phyloP scores from a whole-genome alignment of 768 basidiomycete genomes.

The Phlegmacium glaucopus region DNA sequence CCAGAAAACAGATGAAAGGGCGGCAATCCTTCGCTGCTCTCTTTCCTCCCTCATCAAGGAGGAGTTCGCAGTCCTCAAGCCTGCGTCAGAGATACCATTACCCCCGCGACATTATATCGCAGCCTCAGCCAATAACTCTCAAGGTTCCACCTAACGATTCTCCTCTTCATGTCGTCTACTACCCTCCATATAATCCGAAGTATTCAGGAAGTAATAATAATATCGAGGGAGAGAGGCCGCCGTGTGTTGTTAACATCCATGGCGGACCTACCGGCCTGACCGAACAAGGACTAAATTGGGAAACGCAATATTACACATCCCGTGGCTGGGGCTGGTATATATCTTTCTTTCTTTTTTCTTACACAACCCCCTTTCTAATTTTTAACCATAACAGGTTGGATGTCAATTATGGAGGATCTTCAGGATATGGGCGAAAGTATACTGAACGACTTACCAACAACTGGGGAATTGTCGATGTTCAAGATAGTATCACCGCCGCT shows the following conservation, averaged over 20 bases:
- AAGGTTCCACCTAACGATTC: constrained; percentile 25
- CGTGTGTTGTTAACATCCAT: constrained; percentile 61
- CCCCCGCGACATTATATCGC: constrained; percentile 37
- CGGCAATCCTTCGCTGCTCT: constrained; percentile 33
- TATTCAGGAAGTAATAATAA: constrained; percentile 48
- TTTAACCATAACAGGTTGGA: constrained; percentile 46
- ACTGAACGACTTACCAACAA: constrained; percentile 54
- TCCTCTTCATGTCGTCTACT: constrained; percentile 59
- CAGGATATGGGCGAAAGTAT: constrained; percentile 69
- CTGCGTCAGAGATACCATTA: constrained; percentile 7
- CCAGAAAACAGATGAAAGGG: constrained; percentile 34
- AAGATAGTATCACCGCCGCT: constrained; percentile 62
- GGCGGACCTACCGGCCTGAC: constrained; percentile 65
- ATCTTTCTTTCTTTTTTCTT: constrained; percentile 8
- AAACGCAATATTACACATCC: constrained; percentile 63
- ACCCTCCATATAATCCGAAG: constrained; percentile 61
- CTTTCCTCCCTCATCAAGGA: constrained; percentile 4
- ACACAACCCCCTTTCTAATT: not conserved
- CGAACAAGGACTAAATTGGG: constrained; percentile 47
- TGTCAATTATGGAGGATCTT: constrained; percentile 76
- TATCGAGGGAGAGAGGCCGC: constrained; percentile 54
- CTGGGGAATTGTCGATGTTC: constrained; percentile 76
- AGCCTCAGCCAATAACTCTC: constrained; percentile 47
- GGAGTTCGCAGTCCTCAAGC: constrained; percentile 9
- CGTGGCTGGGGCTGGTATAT: constrained; percentile 72